Base-by-base conservation (phyloP, 306 rosid genomes). In the Citrullus amarus region DNA sequence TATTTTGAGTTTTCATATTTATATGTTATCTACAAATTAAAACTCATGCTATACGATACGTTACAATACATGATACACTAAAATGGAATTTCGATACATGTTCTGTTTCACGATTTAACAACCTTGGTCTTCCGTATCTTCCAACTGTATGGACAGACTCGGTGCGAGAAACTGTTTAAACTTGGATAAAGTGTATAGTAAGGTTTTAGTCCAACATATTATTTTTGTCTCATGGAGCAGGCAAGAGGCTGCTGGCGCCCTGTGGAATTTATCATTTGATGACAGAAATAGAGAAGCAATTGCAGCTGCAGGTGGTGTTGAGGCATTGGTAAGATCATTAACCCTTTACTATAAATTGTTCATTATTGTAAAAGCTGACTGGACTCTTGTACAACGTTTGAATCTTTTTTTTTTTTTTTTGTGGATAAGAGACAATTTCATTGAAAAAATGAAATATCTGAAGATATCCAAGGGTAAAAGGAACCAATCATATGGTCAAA, bases 231-330 rank as follows among this genome's bases (percentile, higher is more conserved):
- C 62, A 25, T 82, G 56, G n/a, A 58, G 78, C 87, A 96, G 99
- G 87, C 99, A 96, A 93, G 99, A 96, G 86, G 99, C 99, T 57
- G 99, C 99, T 65, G 99, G 99, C 67, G 99, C 99, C 13, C 89
- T 96, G 78, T 96, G 99, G 99, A 96, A 96, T 86, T 87, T 96
- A 80, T 96, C 99, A 38, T 96, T 96, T 85, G 99, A 96, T 50
- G 99, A 96, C 85, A 90, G 97, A 90, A 96, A 96, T 83, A 89
- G 99, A 82, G 99, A 96, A 81, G 93, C 98, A 81, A 96, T 96
- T 63, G 99, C 99, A 46, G 94, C 93, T 63, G 96, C 97, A 30
- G 96, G 97, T 22, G 99, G 99, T 8, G 99, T 96, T 69, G 96
- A 93, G 86, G 99, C 99, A 67, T 86, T 96, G 99, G 99, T 96